A percentile compares a stretch with the other conserved stretches of the same genome.
These are phyloP conservation scores for Fusarium oxysporum DNA, from an alignment of 2,329 filamentous ascomycete genomes.

Conservation along the genomic window DNA sequence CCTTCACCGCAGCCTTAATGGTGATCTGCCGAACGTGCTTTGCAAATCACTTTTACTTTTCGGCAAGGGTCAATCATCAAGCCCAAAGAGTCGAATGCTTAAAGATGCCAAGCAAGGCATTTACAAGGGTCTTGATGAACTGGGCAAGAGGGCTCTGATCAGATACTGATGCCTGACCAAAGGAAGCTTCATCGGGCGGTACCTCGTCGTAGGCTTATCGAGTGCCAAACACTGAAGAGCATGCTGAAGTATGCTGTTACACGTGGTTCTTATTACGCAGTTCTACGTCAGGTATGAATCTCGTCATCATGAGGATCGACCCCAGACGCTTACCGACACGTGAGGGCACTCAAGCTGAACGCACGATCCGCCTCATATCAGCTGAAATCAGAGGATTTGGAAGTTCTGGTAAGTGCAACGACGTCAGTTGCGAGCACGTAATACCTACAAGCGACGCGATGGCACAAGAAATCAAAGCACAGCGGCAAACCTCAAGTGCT, in stretches of 20 bases:
- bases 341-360: background rate
- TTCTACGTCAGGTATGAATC: background rate
- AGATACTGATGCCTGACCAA: constrained; percentile 13
- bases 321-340: background rate
- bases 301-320: background rate
- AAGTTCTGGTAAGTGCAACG: background rate
- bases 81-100: constrained; percentile 1
- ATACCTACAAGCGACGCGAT: background rate
- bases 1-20: constrained; percentile 36
- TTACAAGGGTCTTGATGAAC: background rate
- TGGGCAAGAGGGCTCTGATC: background rate
- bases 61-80: constrained; percentile 11
- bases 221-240: background rate
- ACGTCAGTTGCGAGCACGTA: background rate
- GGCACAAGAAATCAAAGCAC: background rate
- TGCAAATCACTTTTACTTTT: constrained; percentile 21
- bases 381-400: background rate
- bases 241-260: background rate
- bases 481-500: background rate
- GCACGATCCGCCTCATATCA: background rate
- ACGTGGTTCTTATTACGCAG: background rate
- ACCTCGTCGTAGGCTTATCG: background rate
- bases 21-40: constrained; percentile 32
- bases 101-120: constrained; percentile 19
- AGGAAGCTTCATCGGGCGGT: constrained; percentile 3